These are phyloP conservation scores for Ailanthus altissimus DNA, from an alignment of 345 rosid genomes.

Conservation along the genomic window DNA sequence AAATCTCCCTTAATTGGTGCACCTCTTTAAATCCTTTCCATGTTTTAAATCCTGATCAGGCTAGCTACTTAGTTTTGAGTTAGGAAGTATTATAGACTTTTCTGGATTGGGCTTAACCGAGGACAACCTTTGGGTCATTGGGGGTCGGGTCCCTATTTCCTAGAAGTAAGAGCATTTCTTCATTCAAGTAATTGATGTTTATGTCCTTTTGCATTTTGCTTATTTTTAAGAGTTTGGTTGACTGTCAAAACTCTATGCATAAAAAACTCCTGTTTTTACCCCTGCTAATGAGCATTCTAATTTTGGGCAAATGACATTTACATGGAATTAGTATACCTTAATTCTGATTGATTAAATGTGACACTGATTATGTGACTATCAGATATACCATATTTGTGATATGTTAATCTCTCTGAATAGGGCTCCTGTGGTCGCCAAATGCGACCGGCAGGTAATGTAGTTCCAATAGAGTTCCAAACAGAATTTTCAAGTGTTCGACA, in stretches of 20 bases:
- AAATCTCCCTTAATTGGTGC: not conserved
- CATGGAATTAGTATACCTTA: not conserved
- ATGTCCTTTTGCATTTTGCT: not conserved
- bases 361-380: not conserved
- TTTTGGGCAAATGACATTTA: not conserved
- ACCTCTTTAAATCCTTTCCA: not conserved
- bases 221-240: not conserved
- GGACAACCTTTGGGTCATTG: not conserved
- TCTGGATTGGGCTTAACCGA: not conserved
- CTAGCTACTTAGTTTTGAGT: not conserved
- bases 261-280: not conserved
- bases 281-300: not conserved
- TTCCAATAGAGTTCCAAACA: slow-evolving; percentile 65
- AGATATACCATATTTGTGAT: not conserved
- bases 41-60: not conserved
- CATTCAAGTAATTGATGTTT: not conserved
- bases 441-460: slow-evolving; percentile 70
- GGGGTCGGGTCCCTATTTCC: not conserved
- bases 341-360: not conserved
- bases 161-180: not conserved
- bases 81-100: not conserved
- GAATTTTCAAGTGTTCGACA: slow-evolving; percentile 79
- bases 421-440: slow-evolving; percentile 83
- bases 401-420: slow-evolving; percentile 39
- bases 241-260: not conserved